Evolutionary conservation across 2,329 filamentous ascomycete species (phyloP).

Genomic region (Coniochaeta pulveracea): DNA sequence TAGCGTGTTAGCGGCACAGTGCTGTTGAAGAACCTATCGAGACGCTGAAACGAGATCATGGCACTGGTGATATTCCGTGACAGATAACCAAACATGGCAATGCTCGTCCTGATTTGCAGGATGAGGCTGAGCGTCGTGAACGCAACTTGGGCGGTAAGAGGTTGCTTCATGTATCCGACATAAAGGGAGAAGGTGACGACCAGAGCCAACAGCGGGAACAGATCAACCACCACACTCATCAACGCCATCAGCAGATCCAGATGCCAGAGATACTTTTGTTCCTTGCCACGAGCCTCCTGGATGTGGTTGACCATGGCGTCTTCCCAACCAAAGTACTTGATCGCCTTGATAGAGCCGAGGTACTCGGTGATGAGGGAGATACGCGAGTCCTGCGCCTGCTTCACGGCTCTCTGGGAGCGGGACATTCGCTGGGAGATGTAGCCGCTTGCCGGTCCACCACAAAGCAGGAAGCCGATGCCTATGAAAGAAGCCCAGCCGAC

Average conservation of each 20-base stretch:
- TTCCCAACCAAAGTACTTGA: conserved; percentile 54
- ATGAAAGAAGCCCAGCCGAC: conserved; percentile 44
- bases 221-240: conserved; percentile 36
- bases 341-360: conserved; percentile 42
- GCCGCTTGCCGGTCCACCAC: conserved; percentile 37
- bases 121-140: conserved; percentile 45
- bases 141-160: conserved; percentile 42
- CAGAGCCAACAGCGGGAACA: conserved; percentile 39
- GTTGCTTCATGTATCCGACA: conserved; percentile 32
- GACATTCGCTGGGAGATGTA: conserved; percentile 38
- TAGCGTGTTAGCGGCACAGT: conserved; percentile 35
- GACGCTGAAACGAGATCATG: conserved; percentile 34
- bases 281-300: conserved; percentile 32
- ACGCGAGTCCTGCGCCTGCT: conserved; percentile 42
- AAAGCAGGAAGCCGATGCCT: conserved; percentile 34
- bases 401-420: conserved; percentile 36
- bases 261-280: conserved; percentile 43
- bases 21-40: conserved; percentile 43
- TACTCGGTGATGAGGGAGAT: conserved; percentile 48
- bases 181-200: conserved; percentile 43
- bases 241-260: conserved; percentile 34
- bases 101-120: conserved; percentile 39
- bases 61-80: conserved; percentile 29
- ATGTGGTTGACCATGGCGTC: conserved; percentile 38
- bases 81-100: conserved; percentile 35